Percentiles rank a stretch among this genome's conserved stretches.
These are phyloP conservation scores for Cryphonectria japonica DNA, from an alignment of 2,329 filamentous ascomycete species.

Conservation along the genomic window DNA sequence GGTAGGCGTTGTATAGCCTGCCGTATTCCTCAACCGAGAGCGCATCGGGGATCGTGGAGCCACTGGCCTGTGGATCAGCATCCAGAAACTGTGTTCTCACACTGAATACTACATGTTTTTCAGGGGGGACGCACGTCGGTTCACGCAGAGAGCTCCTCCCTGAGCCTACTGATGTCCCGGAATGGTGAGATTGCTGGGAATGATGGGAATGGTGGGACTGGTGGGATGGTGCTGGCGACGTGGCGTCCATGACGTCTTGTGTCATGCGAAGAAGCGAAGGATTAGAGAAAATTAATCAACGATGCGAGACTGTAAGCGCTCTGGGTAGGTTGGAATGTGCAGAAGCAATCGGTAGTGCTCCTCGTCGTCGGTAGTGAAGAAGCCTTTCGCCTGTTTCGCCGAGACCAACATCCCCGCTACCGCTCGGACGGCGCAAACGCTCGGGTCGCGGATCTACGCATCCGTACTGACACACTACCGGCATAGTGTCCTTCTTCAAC, in stretches of 20 bases:
- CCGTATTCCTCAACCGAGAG: slow-evolving; percentile 18
- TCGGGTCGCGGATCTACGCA: slow-evolving; percentile 1
- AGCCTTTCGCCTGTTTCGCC: background rate
- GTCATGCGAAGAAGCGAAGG: background rate
- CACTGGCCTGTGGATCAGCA: background rate
- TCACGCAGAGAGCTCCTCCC: slow-evolving; percentile 3
- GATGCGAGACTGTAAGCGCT: background rate
- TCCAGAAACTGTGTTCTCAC: background rate
- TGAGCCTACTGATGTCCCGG: slow-evolving; percentile 3
- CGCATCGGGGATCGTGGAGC: slow-evolving; percentile 17
- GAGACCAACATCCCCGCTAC: background rate
- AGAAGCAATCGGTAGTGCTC: background rate
- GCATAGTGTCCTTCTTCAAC: background rate
- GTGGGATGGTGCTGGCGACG: slow-evolving; percentile 12
- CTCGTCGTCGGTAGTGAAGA: background rate
- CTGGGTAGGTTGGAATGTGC: background rate
- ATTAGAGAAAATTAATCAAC: background rate
- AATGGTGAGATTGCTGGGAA: background rate
- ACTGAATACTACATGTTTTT: background rate
- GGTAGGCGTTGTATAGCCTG: slow-evolving; percentile 18
- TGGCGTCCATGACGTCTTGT: background rate
- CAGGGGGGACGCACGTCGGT: background rate
- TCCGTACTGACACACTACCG: background rate
- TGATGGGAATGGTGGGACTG: slow-evolving; percentile 4
- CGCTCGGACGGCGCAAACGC: background rate